Base-by-base conservation (phyloP, 2,329 filamentous ascomycete genomes). In the Phaeomoniella chlamydospora region DNA sequence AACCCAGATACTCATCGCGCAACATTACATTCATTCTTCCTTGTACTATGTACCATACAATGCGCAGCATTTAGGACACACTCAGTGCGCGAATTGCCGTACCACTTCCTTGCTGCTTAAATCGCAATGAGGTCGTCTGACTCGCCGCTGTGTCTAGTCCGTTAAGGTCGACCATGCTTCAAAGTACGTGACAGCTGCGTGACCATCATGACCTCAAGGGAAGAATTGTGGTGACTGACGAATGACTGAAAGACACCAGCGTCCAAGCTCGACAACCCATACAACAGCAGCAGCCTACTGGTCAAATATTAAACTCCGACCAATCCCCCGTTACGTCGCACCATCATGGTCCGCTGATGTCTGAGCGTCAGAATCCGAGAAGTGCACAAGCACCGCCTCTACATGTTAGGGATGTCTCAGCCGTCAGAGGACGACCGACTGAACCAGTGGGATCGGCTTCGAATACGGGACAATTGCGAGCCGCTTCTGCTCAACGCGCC, bases 371-470 rank as follows among this genome's bases (percentile, higher is more conserved):
- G 39, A 50, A 50, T 17, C 49, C 52, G 19, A 54, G 56, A 45
- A 56, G 33, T 30, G 35, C 16, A 17, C 43, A 39, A 35, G 51
- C 54, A 35, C 51, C 50, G 36, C n/a, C 40, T 10, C 49, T 58
- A 37, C 61, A 64, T 41, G 59, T 56, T 39, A 56, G 61, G 44
- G 61, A 65, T 45, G 47, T 57, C 29, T 65, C 61, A 37, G 43
- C 56, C 33, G 57, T 53, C 32, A 56, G 61, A 53, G 61, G 61
- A 39, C 53, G 61, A 50, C 50, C 57, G 19, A 44, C 59, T 39
- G 56, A 56, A 43, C 45, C 52, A 31, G 22, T n/a, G 22, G 22
- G 6, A 6, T 9, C 22, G n/a, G 22, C 22, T 9, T 6, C 22
- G 22, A n/a, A 6, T 9, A 6, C 22, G 22, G n/a, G 6, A 6